phyloP scores from a whole-genome alignment of 2,329 filamentous ascomycete species.

The Diplodia scrobiculata region DNA sequence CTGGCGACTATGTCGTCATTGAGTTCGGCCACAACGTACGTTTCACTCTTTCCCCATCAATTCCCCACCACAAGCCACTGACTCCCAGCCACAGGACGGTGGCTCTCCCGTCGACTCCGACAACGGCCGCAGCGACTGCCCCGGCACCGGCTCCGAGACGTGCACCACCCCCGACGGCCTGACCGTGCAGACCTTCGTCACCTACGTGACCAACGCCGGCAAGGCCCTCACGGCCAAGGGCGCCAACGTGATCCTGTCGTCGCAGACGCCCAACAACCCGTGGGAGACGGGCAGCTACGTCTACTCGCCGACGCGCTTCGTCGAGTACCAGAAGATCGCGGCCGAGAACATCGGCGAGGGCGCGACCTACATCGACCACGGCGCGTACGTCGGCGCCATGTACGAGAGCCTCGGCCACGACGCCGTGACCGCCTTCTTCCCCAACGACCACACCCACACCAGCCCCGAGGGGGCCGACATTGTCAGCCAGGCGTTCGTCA shows the following conservation, averaged over 20 bases:
- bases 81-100: slow-evolving; percentile 42
- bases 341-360: slow-evolving; percentile 21
- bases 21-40: slow-evolving; percentile 66
- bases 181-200: slow-evolving; percentile 60
- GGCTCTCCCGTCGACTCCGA: slow-evolving; percentile 57
- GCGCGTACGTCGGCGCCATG: slow-evolving; percentile 55
- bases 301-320: slow-evolving; percentile 55
- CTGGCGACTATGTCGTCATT: slow-evolving; percentile 66
- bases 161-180: slow-evolving; percentile 54
- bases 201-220: slow-evolving; percentile 60
- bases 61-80: slow-evolving; percentile 8
- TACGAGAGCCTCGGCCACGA: slow-evolving; percentile 33
- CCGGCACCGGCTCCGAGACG: slow-evolving; percentile 55
- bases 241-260: slow-evolving; percentile 58
- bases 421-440: slow-evolving; percentile 49
- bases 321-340: slow-evolving; percentile 37
- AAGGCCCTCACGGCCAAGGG: slow-evolving; percentile 57
- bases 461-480: slow-evolving; percentile 57
- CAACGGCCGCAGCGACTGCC: slow-evolving; percentile 62
- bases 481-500: slow-evolving; percentile 61
- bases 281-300: slow-evolving; percentile 58
- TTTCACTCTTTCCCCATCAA: slow-evolving; percentile 43
- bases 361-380: slow-evolving; percentile 58
- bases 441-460: slow-evolving; percentile 66
- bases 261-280: slow-evolving; percentile 62